Conservation (phyloP, 257 asterid genomes). For the Solanum piurae region DNA sequence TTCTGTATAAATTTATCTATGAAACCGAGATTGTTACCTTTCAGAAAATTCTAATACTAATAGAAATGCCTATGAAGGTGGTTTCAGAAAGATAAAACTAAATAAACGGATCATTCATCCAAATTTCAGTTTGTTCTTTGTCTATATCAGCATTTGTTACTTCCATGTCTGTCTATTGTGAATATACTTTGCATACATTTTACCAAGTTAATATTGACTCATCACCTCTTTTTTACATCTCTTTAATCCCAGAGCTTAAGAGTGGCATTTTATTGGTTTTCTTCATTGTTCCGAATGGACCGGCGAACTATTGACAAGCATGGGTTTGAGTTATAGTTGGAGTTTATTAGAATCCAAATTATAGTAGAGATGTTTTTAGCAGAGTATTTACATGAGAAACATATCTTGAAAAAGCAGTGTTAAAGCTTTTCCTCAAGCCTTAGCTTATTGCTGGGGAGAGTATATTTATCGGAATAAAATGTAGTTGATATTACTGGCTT, state of each 20-base stretch:
- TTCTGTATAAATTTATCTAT: too few relatives aligned
- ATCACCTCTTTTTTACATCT: not conserved
- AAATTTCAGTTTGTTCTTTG: not conserved
- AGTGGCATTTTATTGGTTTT: not conserved
- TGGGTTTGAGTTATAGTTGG: not conserved
- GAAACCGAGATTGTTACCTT: not conserved
- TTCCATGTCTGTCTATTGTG: not conserved
- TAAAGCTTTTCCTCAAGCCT: not conserved
- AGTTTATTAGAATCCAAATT: not conserved
- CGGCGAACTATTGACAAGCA: not conserved
- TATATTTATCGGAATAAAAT: not conserved
- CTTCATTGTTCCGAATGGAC: not conserved
- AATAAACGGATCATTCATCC: not conserved
- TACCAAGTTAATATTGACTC: not conserved
- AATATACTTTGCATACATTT: not conserved
- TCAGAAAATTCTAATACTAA: not conserved
- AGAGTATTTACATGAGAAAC: not conserved
- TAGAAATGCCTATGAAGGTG: not conserved
- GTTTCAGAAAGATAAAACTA: not conserved
- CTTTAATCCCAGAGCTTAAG: constrained; percentile 7
- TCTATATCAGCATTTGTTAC: not conserved
- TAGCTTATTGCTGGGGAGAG: not conserved
- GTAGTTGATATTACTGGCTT: not conserved
- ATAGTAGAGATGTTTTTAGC: not conserved
- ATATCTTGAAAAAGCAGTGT: not conserved